Conservation (phyloP, 2,329 filamentous ascomycete species). For the Penicillium griseofulvum region DNA sequence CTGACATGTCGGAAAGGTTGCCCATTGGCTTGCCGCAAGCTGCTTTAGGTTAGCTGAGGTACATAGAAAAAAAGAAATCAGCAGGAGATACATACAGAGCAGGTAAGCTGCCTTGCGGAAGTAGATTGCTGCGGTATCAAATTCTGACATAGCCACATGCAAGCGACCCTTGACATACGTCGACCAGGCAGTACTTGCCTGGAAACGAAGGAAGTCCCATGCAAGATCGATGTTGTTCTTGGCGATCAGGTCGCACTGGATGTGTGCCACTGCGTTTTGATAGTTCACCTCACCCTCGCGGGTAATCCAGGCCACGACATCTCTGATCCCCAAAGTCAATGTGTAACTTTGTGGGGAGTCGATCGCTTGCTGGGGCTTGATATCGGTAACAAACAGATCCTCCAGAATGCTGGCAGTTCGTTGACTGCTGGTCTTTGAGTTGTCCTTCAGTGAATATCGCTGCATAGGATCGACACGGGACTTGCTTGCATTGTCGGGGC, state of each 20-base stretch:
- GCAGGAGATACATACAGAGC: slow-evolving; percentile 65
- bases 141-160: slow-evolving; percentile 69
- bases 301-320: slow-evolving; percentile 46
- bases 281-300: slow-evolving; percentile 57
- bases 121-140: slow-evolving; percentile 66
- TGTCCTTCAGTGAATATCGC: slow-evolving; percentile 27
- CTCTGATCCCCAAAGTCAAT: slow-evolving; percentile 43
- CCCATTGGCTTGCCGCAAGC: slow-evolving; percentile 46
- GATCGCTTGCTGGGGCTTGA: slow-evolving; percentile 43
- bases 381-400: slow-evolving; percentile 45
- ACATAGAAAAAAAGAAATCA: background rate
- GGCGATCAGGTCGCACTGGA: slow-evolving; percentile 66
- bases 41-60: slow-evolving; percentile 24
- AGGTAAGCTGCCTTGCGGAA: slow-evolving; percentile 83
- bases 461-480: slow-evolving; percentile 25
- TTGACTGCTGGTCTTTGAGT: slow-evolving; percentile 21
- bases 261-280: slow-evolving; percentile 62
- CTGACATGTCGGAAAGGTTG: slow-evolving; percentile 47
- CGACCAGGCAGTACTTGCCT: slow-evolving; percentile 58
- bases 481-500: slow-evolving; percentile 25
- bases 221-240: slow-evolving; percentile 66
- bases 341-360: slow-evolving; percentile 43
- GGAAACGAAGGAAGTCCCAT: slow-evolving; percentile 64
- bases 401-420: slow-evolving; percentile 41
- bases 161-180: slow-evolving; percentile 82